Conservation (phyloP, 2,329 filamentous ascomycete species). For the Aaosphaeria arxii region DNA sequence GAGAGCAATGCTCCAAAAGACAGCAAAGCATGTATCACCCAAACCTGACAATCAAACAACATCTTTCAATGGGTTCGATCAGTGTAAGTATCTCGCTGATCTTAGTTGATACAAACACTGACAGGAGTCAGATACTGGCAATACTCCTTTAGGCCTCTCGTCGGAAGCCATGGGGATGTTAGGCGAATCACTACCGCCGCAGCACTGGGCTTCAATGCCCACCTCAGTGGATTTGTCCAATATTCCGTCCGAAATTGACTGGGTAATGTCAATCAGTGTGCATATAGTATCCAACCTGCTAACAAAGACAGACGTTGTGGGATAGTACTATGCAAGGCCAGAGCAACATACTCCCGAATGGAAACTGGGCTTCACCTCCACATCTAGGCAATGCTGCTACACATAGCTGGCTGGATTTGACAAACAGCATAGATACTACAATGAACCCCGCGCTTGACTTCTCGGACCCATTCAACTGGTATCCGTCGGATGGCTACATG, state of each 20-base stretch:
- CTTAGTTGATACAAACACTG: too few species aligned
- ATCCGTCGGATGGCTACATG: not conserved
- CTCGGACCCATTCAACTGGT: not conserved
- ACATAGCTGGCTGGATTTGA: not conserved
- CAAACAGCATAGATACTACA: not conserved
- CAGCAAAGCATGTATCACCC: constrained; percentile 1
- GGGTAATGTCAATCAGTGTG: constrained; percentile 6
- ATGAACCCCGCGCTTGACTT: not conserved
- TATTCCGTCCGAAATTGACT: constrained; percentile 15
- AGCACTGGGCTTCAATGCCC: too few species aligned
- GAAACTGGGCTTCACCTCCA: not conserved
- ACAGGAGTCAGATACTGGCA: too few species aligned
- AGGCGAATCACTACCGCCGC: too few species aligned
- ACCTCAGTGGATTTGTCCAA: constrained; percentile 7
- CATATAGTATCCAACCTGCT: not conserved
- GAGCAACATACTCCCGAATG: not conserved
- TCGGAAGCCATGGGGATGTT: too few species aligned
- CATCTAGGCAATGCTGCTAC: not conserved
- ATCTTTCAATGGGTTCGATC: not conserved
- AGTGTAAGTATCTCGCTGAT: too few species aligned
- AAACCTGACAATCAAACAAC: not conserved
- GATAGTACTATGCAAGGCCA: constrained; percentile 1
- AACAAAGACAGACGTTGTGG: not conserved
- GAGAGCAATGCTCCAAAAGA: constrained; percentile 12
- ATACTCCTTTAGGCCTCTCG: too few species aligned